Percentiles rank a stretch among this genome's conserved stretches.
These are phyloP conservation scores for Microsporum audouinii DNA, from an alignment of 2,329 filamentous ascomycete genomes.

Conservation along the genomic window DNA sequence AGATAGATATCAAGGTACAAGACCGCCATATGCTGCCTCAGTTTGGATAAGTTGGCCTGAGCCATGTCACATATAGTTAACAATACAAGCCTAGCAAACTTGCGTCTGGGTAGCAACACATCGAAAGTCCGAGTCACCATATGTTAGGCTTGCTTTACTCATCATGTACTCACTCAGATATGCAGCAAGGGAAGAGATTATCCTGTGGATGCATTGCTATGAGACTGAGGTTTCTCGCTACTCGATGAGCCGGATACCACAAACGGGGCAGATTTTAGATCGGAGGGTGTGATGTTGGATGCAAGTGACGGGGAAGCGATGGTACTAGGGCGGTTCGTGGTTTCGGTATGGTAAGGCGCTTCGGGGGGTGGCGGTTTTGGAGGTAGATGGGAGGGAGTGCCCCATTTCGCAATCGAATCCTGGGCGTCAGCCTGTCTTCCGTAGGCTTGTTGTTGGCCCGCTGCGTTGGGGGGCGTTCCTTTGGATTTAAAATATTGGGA, in stretches of 20 bases:
- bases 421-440: slow-evolving; percentile 14
- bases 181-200: background rate
- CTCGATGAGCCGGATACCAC: slow-evolving; percentile 28
- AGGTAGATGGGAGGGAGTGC: slow-evolving; percentile 39
- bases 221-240: slow-evolving; percentile 16
- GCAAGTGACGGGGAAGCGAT: slow-evolving; percentile 10
- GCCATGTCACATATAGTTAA: background rate
- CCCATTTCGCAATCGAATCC: slow-evolving; percentile 40
- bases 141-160: background rate
- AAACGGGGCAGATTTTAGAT: slow-evolving; percentile 26
- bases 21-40: background rate
- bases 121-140: background rate
- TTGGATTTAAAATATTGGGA: background rate
- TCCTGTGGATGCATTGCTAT: background rate
- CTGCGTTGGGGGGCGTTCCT: background rate
- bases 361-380: slow-evolving; percentile 41
- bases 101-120: background rate
- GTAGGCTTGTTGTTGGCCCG: background rate
- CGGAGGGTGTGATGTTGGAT: slow-evolving; percentile 16
- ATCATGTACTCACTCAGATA: background rate
- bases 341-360: slow-evolving; percentile 32
- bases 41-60: background rate
- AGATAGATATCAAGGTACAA: background rate
- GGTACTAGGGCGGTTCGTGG: slow-evolving; percentile 24
- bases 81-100: background rate